A percentile compares a stretch with the other conserved stretches of the same genome.
phyloP scores from a whole-genome alignment of 2,329 filamentous ascomycete genomes.

The Monilinia fructigena region DNA sequence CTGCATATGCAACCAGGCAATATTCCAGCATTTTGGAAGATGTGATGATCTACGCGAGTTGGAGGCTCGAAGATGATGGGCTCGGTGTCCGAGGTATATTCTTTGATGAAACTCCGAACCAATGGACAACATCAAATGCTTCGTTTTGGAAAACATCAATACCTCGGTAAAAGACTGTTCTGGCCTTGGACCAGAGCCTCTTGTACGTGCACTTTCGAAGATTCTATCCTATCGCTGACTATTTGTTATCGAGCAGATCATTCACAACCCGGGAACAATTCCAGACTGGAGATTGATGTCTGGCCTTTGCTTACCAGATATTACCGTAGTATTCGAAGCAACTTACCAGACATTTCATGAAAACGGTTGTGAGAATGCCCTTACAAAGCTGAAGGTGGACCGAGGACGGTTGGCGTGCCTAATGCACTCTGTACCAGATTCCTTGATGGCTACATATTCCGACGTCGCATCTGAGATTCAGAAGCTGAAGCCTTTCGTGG shows the following conservation, averaged over 20 bases:
- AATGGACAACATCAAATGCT: conserved; percentile 21
- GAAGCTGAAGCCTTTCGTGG: conserved; percentile 10
- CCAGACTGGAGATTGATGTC: conserved; percentile 19
- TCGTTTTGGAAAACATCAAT: conserved; percentile 23
- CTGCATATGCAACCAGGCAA: conserved; percentile 36
- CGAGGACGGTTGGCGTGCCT: conserved; percentile 20
- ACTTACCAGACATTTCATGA: conserved; percentile 17
- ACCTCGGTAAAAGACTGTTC: conserved; percentile 19
- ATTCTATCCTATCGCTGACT: not conserved
- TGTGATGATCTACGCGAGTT: conserved; percentile 25
- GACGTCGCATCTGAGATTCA: conserved; percentile 11
- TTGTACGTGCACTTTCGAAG: conserved; percentile 21
- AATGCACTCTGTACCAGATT: conserved; percentile 21
- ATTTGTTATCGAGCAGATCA: conserved; percentile 14
- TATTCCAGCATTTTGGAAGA: conserved; percentile 20
- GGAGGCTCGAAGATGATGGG: conserved; percentile 23
- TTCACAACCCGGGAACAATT: conserved; percentile 29
- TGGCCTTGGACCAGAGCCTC: conserved; percentile 20
- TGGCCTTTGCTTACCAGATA: conserved; percentile 25
- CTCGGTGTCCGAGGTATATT: conserved; percentile 29
- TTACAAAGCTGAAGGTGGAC: conserved; percentile 14
- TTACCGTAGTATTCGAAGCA: conserved; percentile 25
- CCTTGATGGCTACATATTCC: conserved; percentile 16
- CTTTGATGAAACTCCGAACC: conserved; percentile 29
- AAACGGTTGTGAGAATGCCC: conserved; percentile 16